These are phyloP conservation scores for Sisymbrium altissimum DNA, from an alignment of 345 rosid genomes.

Conservation along the genomic window DNA sequence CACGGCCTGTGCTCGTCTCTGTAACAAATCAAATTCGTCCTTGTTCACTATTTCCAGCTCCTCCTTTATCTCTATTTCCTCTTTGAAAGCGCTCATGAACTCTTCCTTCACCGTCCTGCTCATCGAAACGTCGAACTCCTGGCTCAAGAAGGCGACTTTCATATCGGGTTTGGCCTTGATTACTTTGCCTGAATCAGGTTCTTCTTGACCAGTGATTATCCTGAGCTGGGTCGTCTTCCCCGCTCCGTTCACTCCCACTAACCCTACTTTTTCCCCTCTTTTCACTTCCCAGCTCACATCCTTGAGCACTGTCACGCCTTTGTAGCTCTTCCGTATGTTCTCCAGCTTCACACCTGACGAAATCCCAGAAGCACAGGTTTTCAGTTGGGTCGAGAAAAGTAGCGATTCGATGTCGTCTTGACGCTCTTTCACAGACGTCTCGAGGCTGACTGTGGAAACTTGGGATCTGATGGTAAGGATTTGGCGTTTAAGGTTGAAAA, in stretches of 20 bases:
- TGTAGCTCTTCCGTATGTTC: conserved; percentile 70
- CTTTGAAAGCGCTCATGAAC: conserved; percentile 80
- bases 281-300: conserved; percentile 91
- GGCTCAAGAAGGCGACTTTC: conserved; percentile 80
- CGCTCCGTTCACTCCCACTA: conserved; percentile 92
- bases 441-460: conserved; percentile 52
- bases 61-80: conserved; percentile 76
- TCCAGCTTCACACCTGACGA: conserved; percentile 92
- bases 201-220: conserved; percentile 82
- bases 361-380: conserved; percentile 62
- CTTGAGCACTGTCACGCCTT: conserved; percentile 79
- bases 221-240: conserved; percentile 95
- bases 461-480: conserved; percentile 37
- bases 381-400: conserved; percentile 43
- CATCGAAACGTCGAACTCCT: conserved; percentile 89
- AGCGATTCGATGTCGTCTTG: conserved; percentile 69
- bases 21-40: conserved; percentile 91
- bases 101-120: conserved; percentile 88
- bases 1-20: conserved; percentile 74
- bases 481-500: conserved; percentile 26
- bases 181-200: conserved; percentile 86
- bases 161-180: conserved; percentile 67
- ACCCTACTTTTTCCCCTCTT: conserved; percentile 83
- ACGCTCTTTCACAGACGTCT: conserved; percentile 40
- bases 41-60: conserved; percentile 74